phyloP scores from a whole-genome alignment of 2,329 filamentous ascomycete genomes.

The Cyanodermella asteris region DNA sequence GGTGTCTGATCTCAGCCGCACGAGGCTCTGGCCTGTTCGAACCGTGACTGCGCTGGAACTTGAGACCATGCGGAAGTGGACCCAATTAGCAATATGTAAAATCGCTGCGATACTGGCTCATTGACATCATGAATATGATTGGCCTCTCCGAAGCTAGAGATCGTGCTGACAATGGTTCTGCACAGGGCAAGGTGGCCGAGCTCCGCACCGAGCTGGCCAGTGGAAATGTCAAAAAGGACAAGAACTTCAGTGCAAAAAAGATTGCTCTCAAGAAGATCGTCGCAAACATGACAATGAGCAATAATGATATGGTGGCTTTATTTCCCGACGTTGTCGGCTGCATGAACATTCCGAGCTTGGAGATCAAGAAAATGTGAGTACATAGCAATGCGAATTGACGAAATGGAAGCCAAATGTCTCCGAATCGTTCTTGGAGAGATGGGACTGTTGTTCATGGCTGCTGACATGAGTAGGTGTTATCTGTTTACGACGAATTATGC shows the following conservation, averaged over 20 bases:
- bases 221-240: constrained; percentile 94
- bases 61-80: too few relatives aligned
- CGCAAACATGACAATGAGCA: constrained; percentile 99
- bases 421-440: not conserved
- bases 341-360: constrained; percentile 83
- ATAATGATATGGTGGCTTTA: constrained; percentile 96
- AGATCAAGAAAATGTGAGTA: constrained; percentile 95
- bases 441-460: not conserved
- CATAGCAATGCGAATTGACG: not conserved
- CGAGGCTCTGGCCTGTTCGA: too few relatives aligned
- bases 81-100: too few relatives aligned
- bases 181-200: constrained; percentile 97
- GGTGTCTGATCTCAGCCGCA: too few relatives aligned
- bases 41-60: too few relatives aligned
- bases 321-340: constrained; percentile 90
- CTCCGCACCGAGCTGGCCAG: constrained; percentile 82
- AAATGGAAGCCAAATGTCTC: not conserved
- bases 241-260: constrained; percentile 87
- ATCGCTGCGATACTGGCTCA: too few relatives aligned
- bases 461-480: constrained; percentile 53
- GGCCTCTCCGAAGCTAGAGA: too few relatives aligned
- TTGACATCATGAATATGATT: too few relatives aligned
- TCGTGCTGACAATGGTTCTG: constrained; percentile 18
- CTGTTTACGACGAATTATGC: constrained; percentile 95
- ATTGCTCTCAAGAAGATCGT: constrained; percentile 98